Percentiles rank a stretch among this genome's conserved stretches.
phyloP scores from a whole-genome alignment of 768 basidiomycete species.

The Dioszegia aurantiaca region DNA sequence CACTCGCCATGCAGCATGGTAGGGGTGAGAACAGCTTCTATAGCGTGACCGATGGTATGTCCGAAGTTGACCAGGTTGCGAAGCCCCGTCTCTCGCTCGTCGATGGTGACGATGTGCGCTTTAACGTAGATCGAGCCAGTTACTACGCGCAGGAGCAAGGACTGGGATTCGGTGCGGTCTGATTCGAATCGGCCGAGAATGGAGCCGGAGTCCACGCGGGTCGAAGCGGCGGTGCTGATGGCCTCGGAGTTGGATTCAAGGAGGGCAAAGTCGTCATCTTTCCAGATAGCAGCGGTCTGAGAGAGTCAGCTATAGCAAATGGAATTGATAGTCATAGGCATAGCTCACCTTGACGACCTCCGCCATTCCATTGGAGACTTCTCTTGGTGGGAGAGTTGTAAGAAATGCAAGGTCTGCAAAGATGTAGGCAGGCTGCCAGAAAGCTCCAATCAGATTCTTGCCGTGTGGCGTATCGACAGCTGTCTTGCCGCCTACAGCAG shows the following conservation, averaged over 20 bases:
- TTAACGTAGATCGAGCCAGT: constrained; percentile 92
- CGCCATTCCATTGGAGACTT: constrained; percentile 98
- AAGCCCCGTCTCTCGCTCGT: constrained; percentile 92
- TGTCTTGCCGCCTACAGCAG: constrained; percentile 94
- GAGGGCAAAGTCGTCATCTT: constrained; percentile 78
- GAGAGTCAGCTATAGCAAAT: constrained; percentile 11
- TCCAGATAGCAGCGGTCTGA: constrained; percentile 99
- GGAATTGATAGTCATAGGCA: background rate
- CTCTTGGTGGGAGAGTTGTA: constrained; percentile 82
- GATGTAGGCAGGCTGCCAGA: constrained; percentile 96
- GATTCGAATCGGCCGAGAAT: constrained; percentile 55
- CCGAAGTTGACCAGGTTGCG: constrained; percentile 99
- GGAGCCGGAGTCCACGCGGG: constrained; percentile 58
- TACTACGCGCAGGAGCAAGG: constrained; percentile 84
- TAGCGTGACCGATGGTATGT: constrained; percentile 96
- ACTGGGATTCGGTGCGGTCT: constrained; percentile 67
- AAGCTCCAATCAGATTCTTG: constrained; percentile 96
- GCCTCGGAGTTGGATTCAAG: constrained; percentile 82
- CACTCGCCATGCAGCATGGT: constrained; percentile 95
- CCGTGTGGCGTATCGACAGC: constrained; percentile 98
- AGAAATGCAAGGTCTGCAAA: constrained; percentile 97
- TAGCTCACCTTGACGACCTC: constrained; percentile 85
- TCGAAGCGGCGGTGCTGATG: constrained; percentile 77
- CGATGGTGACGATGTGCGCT: constrained; percentile 92
- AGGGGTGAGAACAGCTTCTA: constrained; percentile 92